Percentiles rank a stretch among this genome's conserved stretches.
Evolutionary conservation across 1,139 yeast genomes (phyloP).

Genomic region (Suhomyces kunorum): DNA sequence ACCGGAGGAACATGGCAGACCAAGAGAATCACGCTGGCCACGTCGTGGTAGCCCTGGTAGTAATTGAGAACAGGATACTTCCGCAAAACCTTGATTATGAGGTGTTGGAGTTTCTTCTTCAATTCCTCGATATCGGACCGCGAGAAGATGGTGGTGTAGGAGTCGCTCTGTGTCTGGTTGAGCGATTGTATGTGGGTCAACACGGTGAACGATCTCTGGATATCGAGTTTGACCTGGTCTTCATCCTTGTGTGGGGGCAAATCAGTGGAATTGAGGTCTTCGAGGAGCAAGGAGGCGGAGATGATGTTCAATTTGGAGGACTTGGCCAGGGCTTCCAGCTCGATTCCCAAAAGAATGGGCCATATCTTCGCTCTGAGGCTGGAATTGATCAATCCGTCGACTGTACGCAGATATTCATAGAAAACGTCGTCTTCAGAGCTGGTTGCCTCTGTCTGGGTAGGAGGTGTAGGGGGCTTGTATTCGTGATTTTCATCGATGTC

Average conservation of each 20-base stretch:
- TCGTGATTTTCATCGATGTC: no score
- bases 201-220: slow-evolving; percentile 64
- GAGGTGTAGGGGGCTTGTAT: no score
- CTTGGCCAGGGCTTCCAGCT: background rate
- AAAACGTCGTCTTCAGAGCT: slow-evolving; percentile 1
- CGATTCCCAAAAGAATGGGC: slow-evolving; percentile 45
- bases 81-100: slow-evolving; percentile 60
- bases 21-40: slow-evolving; percentile 68
- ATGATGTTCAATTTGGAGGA: slow-evolving; percentile 10
- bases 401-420: slow-evolving; percentile 38
- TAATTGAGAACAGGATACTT: slow-evolving; percentile 65
- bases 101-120: slow-evolving; percentile 43
- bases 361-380: slow-evolving; percentile 46
- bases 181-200: slow-evolving; percentile 33
- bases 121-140: slow-evolving; percentile 33
- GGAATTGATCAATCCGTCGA: slow-evolving; percentile 51
- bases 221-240: slow-evolving; percentile 76
- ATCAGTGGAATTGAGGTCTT: slow-evolving; percentile 30
- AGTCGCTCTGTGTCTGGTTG: slow-evolving; percentile 23
- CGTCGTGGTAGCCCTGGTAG: slow-evolving; percentile 93
- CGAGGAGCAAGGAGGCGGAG: slow-evolving; percentile 18
- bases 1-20: slow-evolving; percentile 36
- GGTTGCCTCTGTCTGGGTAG: background rate
- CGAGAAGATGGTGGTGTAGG: slow-evolving; percentile 40
- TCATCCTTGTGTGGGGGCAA: slow-evolving; percentile 64